phyloP scores from a whole-genome alignment of 1,139 yeast species.

The Pichia sp. region DNA sequence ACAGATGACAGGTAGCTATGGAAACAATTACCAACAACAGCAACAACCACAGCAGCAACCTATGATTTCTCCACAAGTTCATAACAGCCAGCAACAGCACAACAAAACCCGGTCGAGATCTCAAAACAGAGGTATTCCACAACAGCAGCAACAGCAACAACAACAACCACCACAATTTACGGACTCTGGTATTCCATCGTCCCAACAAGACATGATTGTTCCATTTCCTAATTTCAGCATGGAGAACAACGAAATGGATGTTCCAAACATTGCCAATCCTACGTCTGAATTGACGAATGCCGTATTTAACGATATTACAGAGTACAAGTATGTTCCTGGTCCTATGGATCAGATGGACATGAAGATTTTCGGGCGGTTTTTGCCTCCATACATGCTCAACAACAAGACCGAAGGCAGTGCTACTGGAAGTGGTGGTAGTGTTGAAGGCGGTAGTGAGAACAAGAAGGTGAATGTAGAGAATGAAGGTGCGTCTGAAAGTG shows the following conservation, averaged over 20 bases:
- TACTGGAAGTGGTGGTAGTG: too few species aligned
- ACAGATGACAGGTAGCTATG: neutral
- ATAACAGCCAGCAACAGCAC: neutral
- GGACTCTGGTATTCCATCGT: too few species aligned
- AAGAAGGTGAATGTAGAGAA: neutral
- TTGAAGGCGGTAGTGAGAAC: constrained; percentile 2
- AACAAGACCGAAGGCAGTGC: constrained; percentile 14
- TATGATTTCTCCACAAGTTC: neutral
- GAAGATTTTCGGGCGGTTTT: constrained; percentile 76
- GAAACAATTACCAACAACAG: neutral
- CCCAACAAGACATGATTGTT: too few species aligned
- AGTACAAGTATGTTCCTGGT: constrained; percentile 61
- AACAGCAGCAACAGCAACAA: too few species aligned
- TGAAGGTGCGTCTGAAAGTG: too few species aligned
- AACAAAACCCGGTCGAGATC: too few species aligned
- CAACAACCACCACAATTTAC: too few species aligned
- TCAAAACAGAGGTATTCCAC: too few species aligned
- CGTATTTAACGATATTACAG: constrained; percentile 15
- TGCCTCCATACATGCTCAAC: constrained; percentile 77
- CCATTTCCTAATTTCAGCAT: neutral
- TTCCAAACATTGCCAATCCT: neutral
- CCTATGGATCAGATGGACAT: constrained; percentile 82
- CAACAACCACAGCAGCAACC: neutral
- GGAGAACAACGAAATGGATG: neutral
- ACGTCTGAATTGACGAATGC: neutral